These are phyloP conservation scores for Cryptococcus sp. DNA, from an alignment of 1,284 basidiomycete species.

Conservation along the genomic window DNA sequence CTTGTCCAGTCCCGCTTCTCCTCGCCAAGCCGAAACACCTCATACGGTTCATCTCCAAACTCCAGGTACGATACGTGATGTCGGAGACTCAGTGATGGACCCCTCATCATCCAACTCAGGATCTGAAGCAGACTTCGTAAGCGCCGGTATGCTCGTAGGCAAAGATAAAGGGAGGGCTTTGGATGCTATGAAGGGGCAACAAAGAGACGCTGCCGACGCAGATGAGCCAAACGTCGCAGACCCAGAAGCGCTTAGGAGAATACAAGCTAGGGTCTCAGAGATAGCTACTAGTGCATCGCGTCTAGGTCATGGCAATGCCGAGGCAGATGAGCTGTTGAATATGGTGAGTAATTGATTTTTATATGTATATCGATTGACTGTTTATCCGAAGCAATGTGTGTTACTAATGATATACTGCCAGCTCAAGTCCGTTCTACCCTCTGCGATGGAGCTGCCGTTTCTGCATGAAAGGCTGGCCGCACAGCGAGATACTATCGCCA, in stretches of 20 bases:
- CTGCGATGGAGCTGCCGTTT: conserved; percentile 32
- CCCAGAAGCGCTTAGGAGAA: conserved; percentile 17
- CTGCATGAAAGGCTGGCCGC: conserved; percentile 38
- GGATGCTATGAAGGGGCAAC: conserved; percentile 5
- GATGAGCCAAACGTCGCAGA: conserved; percentile 12
- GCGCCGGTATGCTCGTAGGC: conserved; percentile 10
- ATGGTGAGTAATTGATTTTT: conserved; percentile 31
- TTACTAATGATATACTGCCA: conserved; percentile 9
- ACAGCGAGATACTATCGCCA: conserved; percentile 44
- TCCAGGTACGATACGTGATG: conserved; percentile 12
- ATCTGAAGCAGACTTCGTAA: conserved; percentile 1
- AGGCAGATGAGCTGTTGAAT: conserved; percentile 25
- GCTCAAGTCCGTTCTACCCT: conserved; percentile 36
- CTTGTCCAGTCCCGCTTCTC: conserved; percentile 32
- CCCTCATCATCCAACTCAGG: neutral
- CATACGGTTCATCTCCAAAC: conserved; percentile 26
- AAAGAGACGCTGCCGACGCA: conserved; percentile 8
- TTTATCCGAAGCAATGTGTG: neutral
- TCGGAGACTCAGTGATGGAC: conserved; percentile 2
- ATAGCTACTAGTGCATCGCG: conserved; percentile 2
- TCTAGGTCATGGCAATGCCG: conserved; percentile 5
- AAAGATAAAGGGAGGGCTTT: conserved; percentile 5
- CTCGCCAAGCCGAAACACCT: conserved; percentile 25
- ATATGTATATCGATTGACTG: neutral
- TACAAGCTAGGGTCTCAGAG: conserved; percentile 16